Percentiles rank a stretch among this genome's conserved stretches.
phyloP scores from a whole-genome alignment of 1,284 basidiomycete species.

The Pseudozyma tsukubaensis region DNA sequence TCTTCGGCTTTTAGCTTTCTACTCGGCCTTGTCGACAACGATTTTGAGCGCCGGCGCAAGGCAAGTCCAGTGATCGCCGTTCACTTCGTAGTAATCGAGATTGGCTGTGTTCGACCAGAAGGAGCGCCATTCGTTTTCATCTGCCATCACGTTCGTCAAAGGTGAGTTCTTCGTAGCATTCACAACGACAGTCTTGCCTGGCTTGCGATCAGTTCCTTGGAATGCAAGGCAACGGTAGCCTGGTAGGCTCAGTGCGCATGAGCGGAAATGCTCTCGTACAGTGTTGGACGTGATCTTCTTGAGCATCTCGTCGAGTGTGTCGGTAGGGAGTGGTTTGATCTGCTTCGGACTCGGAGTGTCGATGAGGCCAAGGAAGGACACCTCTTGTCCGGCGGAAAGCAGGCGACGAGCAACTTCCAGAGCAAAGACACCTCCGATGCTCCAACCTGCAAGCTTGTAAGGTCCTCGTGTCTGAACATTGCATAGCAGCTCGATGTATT shows the following conservation, averaged over 20 bases:
- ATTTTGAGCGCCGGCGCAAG: constrained; percentile 28
- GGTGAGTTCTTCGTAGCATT: constrained; percentile 25
- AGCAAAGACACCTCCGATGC: constrained; percentile 50
- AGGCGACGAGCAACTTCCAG: constrained; percentile 39
- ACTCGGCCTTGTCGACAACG: constrained; percentile 9
- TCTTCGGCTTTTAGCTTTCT: neutral
- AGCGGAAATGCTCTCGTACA: constrained; percentile 44
- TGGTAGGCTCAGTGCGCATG: constrained; percentile 38
- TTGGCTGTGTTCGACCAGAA: constrained; percentile 22
- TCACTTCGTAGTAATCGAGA: constrained; percentile 15
- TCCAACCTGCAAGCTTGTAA: constrained; percentile 45
- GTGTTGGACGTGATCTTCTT: constrained; percentile 21
- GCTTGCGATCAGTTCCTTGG: constrained; percentile 11
- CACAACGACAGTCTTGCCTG: constrained; percentile 15
- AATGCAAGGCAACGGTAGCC: constrained; percentile 29
- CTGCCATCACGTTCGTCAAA: constrained; percentile 33
- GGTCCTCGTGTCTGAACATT: constrained; percentile 28
- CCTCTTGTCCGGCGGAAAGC: constrained; percentile 29
- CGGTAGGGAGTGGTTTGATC: constrained; percentile 32
- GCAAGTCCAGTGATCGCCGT: constrained; percentile 43
- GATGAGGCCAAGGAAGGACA: constrained; percentile 33
- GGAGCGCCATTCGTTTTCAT: constrained; percentile 22
- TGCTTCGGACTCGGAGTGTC: constrained; percentile 35
- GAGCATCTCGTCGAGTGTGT: constrained; percentile 42
- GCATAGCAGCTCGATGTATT: constrained; percentile 33